Conservation (phyloP, 805 yeast genomes). For the Lipomyces anomalus region DNA sequence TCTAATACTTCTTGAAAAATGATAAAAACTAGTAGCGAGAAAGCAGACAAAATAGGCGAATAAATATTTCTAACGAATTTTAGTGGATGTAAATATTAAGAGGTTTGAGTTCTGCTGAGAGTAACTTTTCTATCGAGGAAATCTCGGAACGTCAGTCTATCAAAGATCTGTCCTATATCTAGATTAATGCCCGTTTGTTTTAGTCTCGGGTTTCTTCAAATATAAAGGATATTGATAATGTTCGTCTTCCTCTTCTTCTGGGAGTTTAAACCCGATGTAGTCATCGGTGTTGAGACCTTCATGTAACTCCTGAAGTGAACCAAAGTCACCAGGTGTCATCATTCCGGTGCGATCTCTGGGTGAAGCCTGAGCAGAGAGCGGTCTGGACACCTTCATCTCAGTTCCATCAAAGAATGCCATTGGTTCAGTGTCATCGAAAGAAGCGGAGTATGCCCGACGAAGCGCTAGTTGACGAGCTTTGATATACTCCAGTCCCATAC, state of each 20-base stretch:
- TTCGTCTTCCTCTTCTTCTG: slow-evolving; percentile 36
- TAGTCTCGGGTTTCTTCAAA: slow-evolving; percentile 14
- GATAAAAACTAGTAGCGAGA: no score
- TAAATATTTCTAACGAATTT: no score
- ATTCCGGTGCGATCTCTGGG: slow-evolving; percentile 68
- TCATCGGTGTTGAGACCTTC: slow-evolving; percentile 69
- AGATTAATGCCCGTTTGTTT: no score
- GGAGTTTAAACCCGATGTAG: slow-evolving; percentile 46
- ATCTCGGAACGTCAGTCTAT: no score
- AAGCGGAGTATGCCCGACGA: slow-evolving; percentile 88
- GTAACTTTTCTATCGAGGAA: no score
- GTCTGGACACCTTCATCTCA: slow-evolving; percentile 66
- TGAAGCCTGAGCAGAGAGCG: slow-evolving; percentile 95
- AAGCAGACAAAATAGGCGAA: no score
- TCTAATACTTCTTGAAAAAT: no score
- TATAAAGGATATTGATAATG: slow-evolving; percentile 27
- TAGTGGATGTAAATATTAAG: no score
- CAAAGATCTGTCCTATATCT: no score
- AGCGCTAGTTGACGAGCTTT: slow-evolving; percentile 90
- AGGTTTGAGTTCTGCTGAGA: no score
- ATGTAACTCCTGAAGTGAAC: slow-evolving; percentile 87
- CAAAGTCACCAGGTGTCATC: slow-evolving; percentile 98
- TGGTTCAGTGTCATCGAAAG: slow-evolving; percentile 43
- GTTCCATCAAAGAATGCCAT: slow-evolving; percentile 25
- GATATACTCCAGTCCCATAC: slow-evolving; percentile 95